Percentiles rank a stretch among this genome's conserved stretches.
Conservation (phyloP, 352 stramenopile species). For the Pythium phragmiticola region DNA sequence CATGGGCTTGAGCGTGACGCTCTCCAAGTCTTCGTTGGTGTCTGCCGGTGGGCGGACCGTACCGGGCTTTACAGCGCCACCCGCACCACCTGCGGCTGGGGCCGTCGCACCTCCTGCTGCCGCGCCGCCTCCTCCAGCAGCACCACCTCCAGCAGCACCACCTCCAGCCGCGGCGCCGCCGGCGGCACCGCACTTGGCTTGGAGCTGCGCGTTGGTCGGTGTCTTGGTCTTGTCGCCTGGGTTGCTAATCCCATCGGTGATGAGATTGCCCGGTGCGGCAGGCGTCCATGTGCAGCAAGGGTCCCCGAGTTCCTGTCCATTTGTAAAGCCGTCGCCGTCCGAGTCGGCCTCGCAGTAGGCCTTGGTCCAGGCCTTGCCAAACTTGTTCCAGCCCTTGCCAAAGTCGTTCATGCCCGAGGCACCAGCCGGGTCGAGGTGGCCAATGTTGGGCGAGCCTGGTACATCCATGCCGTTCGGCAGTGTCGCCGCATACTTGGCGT, state of each 20-base stretch:
- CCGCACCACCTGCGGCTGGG: neutral
- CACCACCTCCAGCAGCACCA: slow-evolving; percentile 8
- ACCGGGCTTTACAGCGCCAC: slow-evolving; percentile 10
- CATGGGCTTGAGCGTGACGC: slow-evolving; percentile 33
- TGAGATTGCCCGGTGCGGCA: slow-evolving; percentile 39
- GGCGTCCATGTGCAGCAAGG: slow-evolving; percentile 64
- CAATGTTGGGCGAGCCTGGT: slow-evolving; percentile 26
- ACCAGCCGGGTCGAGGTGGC: slow-evolving; percentile 34
- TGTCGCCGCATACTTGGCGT: slow-evolving; percentile 23
- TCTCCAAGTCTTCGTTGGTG: slow-evolving; percentile 65
- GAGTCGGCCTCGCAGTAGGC: slow-evolving; percentile 59
- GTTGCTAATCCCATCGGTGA: slow-evolving; percentile 61
- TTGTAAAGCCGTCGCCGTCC: slow-evolving; percentile 80
- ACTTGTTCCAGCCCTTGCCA: slow-evolving; percentile 35
- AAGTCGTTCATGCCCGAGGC: slow-evolving; percentile 35
- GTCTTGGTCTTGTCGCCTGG: slow-evolving; percentile 55
- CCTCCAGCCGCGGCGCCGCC: slow-evolving; percentile 7
- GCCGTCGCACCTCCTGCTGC: slow-evolving; percentile 1
- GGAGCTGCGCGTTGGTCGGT: slow-evolving; percentile 46
- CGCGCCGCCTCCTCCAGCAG: neutral
- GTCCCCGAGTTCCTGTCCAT: slow-evolving; percentile 85
- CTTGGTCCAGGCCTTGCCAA: slow-evolving; percentile 34
- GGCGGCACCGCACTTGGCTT: slow-evolving; percentile 38
- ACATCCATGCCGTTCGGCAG: slow-evolving; percentile 39
- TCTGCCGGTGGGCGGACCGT: slow-evolving; percentile 39